Evolutionary conservation across 2,329 filamentous ascomycete species (phyloP).

Genomic region (Chaetomium strumarium): DNA sequence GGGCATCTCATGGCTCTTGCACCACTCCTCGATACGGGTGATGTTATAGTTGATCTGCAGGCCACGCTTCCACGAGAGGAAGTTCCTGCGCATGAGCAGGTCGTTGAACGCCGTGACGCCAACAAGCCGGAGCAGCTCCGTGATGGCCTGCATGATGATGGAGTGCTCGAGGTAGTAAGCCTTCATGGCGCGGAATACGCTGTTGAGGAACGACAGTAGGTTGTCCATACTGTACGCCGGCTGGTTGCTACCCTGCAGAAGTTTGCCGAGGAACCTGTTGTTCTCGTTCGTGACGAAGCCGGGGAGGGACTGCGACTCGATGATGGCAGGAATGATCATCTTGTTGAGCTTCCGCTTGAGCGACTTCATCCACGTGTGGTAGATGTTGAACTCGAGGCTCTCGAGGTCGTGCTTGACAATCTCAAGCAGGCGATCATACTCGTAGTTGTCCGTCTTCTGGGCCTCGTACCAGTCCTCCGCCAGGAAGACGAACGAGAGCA

Average conservation of each 20-base stretch:
- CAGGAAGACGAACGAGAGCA: constrained; percentile 98
- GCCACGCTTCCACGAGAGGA: constrained; percentile 98
- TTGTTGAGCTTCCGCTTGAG: constrained; percentile 98
- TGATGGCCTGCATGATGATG: constrained; percentile 93
- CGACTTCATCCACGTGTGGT: constrained; percentile 99
- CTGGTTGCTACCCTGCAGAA: constrained; percentile 80
- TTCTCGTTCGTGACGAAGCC: constrained; percentile 98
- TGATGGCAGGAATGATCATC: constrained; percentile 99
- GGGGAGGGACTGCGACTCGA: constrained; percentile 95
- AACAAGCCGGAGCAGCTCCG: constrained; percentile 85
- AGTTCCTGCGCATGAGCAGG: constrained; percentile 93
- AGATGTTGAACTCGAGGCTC: constrained; percentile 98
- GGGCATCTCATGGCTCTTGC: constrained; percentile 99
- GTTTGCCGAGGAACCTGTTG: constrained; percentile 95
- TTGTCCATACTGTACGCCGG: constrained; percentile 99
- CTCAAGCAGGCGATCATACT: constrained; percentile 94
- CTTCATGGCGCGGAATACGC: constrained; percentile 98
- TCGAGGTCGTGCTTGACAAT: constrained; percentile 99
- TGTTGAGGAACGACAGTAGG: constrained; percentile 88
- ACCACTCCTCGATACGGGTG: constrained; percentile 98
- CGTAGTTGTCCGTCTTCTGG: constrained; percentile 98
- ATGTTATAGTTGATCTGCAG: constrained; percentile 99
- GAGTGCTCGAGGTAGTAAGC: constrained; percentile 94
- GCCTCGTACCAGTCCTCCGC: constrained; percentile 99
- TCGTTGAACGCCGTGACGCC: constrained; percentile 99